phyloP scores from a whole-genome alignment of 257 asterid genomes.

The Vinca minor region DNA sequence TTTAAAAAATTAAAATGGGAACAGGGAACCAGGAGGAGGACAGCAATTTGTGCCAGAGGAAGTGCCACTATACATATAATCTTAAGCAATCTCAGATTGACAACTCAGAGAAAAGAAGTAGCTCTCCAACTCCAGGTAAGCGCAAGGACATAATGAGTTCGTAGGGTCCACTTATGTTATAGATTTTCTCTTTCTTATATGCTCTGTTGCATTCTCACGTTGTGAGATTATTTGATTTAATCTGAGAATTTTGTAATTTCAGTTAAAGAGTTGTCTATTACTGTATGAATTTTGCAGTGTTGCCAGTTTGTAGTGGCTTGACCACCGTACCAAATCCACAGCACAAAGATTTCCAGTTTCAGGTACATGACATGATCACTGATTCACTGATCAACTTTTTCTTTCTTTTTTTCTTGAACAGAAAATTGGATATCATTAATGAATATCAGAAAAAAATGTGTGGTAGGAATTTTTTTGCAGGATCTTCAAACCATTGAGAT shows the following conservation, averaged over 20 bases:
- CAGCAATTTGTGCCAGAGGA: constrained; percentile 29
- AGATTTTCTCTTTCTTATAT: no score
- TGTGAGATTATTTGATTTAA: no score
- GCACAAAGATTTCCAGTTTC: constrained; percentile 38
- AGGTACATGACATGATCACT: constrained; percentile 38
- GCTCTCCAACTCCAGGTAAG: constrained; percentile 27
- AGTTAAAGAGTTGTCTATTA: background rate
- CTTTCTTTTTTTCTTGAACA: no score
- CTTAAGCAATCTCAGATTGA: constrained; percentile 24
- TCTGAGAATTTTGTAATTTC: no score
- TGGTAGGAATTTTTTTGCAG: no score
- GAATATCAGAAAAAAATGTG: no score
- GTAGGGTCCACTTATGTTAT: no score
- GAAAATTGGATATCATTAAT: no score
- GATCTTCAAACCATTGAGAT: no score
- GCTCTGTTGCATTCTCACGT: no score
- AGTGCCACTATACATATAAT: constrained; percentile 35
- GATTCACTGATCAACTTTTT: no score
- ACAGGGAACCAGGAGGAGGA: constrained; percentile 7
- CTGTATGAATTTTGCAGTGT: constrained; percentile 23
- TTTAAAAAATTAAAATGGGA: background rate
- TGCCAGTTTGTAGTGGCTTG: constrained; percentile 33
- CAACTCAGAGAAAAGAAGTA: constrained; percentile 15
- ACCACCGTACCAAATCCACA: constrained; percentile 29
- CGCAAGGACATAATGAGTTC: no score